Evolutionary conservation across 2,329 filamentous ascomycete genomes (phyloP), one percentile per base, ranked within the genome.

Genomic region (Cordyceps pruinosa): DNA sequence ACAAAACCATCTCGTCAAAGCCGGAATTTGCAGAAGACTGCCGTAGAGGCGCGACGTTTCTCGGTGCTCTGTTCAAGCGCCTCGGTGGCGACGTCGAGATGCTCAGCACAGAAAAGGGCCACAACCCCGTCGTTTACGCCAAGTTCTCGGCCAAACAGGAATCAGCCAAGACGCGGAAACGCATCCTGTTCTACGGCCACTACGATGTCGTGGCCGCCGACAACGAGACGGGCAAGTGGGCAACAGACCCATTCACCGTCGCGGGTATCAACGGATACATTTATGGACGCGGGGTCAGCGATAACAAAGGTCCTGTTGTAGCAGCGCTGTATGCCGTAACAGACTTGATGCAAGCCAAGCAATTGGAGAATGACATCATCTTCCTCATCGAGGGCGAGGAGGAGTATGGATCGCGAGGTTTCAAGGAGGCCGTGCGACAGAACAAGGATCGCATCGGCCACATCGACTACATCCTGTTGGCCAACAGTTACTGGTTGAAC

Each of bases 401-500:
- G 72, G 94, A 99, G 70, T 92, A 88, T 46, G 94, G 94, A 0
- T 97, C 92, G 1, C 82, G 91, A 28, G 93, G 94, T 0, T 97
- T 99, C 67, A 86, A 89, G 62, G 84, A 93, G 64, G 89, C 90
- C 0, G 86, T 99, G 17, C 83, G 81, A 63, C 81, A 84, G 61
- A 85, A 94, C 72, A 96, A 96, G 70, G 79, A 86, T 15, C 79
- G 90, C 25, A 96, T 99, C 64, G 94, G 94, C 1, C 79, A 89
- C 10, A 85, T 99, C 2, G 93, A 99, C 72, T 97, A 94, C 77
- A 94, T 99, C 56, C 76, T 99, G 32, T 77, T 99, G 37, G 93
- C 94, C 23, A 99, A 99, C 76, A 97, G 92, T 72, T 99, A 99
- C 76, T 99, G 94, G 94, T 80, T 99, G 1, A 91, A 97, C 67